Conservation (phyloP, 768 basidiomycete species). For the Hypholoma fasciculare region DNA sequence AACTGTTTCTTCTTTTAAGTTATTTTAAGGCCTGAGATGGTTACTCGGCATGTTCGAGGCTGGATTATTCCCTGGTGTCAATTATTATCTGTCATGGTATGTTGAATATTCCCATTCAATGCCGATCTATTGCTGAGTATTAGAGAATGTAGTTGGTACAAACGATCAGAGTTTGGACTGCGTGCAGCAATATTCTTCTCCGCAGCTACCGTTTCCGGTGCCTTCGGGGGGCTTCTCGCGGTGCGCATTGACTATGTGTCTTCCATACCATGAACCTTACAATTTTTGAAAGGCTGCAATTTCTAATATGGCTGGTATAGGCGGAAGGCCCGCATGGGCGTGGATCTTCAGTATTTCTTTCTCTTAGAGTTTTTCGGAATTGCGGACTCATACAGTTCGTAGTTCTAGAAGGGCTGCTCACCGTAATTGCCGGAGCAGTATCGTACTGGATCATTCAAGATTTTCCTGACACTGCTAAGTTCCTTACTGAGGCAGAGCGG, state of each 20-base stretch:
- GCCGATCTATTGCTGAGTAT: background rate
- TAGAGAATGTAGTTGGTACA: slow-evolving; percentile 40
- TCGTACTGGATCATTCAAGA: slow-evolving; percentile 83
- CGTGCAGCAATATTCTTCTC: slow-evolving; percentile 70
- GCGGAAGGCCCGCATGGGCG: slow-evolving; percentile 63
- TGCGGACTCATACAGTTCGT: background rate
- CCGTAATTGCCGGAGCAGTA: slow-evolving; percentile 60
- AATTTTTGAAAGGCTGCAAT: slow-evolving; percentile 51
- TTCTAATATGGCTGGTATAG: slow-evolving; percentile 70
- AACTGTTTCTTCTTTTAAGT: background rate
- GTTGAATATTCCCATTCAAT: background rate
- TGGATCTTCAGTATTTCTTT: slow-evolving; percentile 65
- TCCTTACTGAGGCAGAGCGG: slow-evolving; percentile 71
- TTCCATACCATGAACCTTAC: background rate
- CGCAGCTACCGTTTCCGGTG: slow-evolving; percentile 80
- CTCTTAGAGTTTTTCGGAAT: background rate
- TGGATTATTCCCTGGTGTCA: slow-evolving; percentile 63
- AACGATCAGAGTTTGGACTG: slow-evolving; percentile 77
- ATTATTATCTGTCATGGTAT: slow-evolving; percentile 71
- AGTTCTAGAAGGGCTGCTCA: slow-evolving; percentile 67
- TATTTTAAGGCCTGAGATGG: slow-evolving; percentile 61
- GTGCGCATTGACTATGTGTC: slow-evolving; percentile 28
- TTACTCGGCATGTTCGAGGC: slow-evolving; percentile 76
- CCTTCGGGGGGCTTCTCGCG: slow-evolving; percentile 76
- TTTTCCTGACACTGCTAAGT: slow-evolving; percentile 81